Percentiles rank a stretch among this genome's conserved stretches.
phyloP scores from a whole-genome alignment of 352 stramenopile genomes.

The Phytophthora colocasiae region DNA sequence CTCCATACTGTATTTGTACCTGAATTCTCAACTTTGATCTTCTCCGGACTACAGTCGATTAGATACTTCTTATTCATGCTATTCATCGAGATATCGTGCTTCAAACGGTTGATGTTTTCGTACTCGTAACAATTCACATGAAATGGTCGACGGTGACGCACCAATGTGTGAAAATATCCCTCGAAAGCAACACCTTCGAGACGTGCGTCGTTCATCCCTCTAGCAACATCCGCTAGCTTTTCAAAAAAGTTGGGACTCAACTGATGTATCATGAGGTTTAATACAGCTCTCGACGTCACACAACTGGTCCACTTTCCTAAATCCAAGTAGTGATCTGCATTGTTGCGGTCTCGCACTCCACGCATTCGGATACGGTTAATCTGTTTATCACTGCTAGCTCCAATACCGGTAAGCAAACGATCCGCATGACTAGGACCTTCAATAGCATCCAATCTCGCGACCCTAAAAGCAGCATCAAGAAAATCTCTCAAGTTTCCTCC shows the following conservation, averaged over 20 bases:
- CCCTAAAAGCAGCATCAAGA: too few relatives aligned
- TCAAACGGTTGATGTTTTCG: neutral
- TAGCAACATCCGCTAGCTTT: too few relatives aligned
- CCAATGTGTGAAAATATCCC: slow-evolving; percentile 9
- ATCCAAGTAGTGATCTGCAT: too few relatives aligned
- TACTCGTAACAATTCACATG: slow-evolving; percentile 1
- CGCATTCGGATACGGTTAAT: neutral
- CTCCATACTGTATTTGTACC: neutral
- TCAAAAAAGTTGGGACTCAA: neutral
- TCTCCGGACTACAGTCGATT: too few relatives aligned
- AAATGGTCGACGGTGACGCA: neutral
- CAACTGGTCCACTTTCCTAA: neutral
- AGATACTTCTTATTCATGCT: too few relatives aligned
- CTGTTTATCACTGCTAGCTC: too few relatives aligned
- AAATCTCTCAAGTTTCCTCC: too few relatives aligned
- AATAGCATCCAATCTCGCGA: too few relatives aligned
- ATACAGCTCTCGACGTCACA: neutral
- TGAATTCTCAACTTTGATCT: neutral
- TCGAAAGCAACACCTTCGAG: slow-evolving; percentile 12
- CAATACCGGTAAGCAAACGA: too few relatives aligned
- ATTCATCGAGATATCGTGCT: too few relatives aligned
- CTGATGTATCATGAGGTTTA: neutral
- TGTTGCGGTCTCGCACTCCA: neutral
- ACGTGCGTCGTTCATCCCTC: slow-evolving; percentile 4
- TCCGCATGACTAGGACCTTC: too few relatives aligned